Conservation (phyloP, 2,329 filamentous ascomycete species). For the Fusarium coffeatum region DNA sequence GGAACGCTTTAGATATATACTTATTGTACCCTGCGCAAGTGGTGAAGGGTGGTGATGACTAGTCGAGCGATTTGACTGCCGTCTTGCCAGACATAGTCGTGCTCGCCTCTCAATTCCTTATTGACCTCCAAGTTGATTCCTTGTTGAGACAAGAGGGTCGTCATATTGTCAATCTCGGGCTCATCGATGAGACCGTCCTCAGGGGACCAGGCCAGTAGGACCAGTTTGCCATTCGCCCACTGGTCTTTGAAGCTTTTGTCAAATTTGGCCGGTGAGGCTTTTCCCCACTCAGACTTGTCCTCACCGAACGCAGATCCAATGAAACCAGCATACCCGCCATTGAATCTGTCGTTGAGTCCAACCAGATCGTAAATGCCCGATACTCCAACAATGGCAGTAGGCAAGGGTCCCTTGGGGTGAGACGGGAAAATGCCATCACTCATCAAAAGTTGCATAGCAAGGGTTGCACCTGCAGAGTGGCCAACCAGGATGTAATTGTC, state of each 20-base stretch:
- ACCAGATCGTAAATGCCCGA: slow-evolving; percentile 75
- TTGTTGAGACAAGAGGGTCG: slow-evolving; percentile 56
- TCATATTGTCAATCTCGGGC: slow-evolving; percentile 70
- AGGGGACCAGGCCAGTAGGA: slow-evolving; percentile 58
- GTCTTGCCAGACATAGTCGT: slow-evolving; percentile 73
- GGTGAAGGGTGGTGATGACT: slow-evolving; percentile 50
- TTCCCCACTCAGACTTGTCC: slow-evolving; percentile 62
- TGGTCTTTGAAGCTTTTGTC: slow-evolving; percentile 55
- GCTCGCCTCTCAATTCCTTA: slow-evolving; percentile 65
- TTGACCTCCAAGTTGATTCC: slow-evolving; percentile 49
- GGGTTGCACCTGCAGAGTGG: slow-evolving; percentile 72
- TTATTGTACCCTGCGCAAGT: slow-evolving; percentile 23
- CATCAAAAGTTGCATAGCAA: slow-evolving; percentile 71
- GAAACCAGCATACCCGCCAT: slow-evolving; percentile 66
- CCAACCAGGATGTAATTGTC: slow-evolving; percentile 68
- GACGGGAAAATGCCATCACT: slow-evolving; percentile 49
- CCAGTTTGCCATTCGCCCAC: slow-evolving; percentile 52
- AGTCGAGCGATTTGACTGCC: slow-evolving; percentile 67
- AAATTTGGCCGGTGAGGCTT: slow-evolving; percentile 64
- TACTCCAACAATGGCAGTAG: slow-evolving; percentile 68
- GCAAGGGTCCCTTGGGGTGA: slow-evolving; percentile 52
- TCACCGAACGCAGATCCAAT: slow-evolving; percentile 70
- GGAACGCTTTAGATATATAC: background rate
- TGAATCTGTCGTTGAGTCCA: slow-evolving; percentile 61
- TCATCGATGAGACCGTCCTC: slow-evolving; percentile 65